Evolutionary conservation across 1,139 yeast species (phyloP), one percentile per base, ranked within the genome.

Genomic region (Magnusiomyces sp.): DNA sequence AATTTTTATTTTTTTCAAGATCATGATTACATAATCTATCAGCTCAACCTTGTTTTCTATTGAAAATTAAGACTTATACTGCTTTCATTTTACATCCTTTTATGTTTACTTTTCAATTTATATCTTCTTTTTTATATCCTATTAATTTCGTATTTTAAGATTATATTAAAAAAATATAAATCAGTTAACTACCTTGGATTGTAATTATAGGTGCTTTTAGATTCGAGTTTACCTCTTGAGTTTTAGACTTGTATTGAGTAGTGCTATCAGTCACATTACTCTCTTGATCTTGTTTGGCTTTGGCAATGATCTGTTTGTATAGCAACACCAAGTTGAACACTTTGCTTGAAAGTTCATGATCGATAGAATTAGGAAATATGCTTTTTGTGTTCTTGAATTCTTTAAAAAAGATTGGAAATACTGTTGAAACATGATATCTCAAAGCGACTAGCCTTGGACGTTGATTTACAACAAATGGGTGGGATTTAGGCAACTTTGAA

Each of bases 381-480:
- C 7, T 23, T 23, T 23, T 23, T 4, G 29, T 23, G 29, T 23
- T 23, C 34, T 40, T 42, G 29, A 16, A 9, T 9, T 42, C 38
- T 16, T 42, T 13, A 16, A 42, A 42, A 42, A 42, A 42, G 3
- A 11, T 5, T 14, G 38, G 27, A 32, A 31, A 42, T 5, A 42
- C 45, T 13, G 45, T 14, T 14, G 17, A 32, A 9, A 32, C 32
- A 23, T 42, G 38, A 5, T 14, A 23, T 42, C 45, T 31, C 13
- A 42, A 10, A 10, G 37, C 45, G n/a, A 42, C 27, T 10, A 42
- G 11, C 2, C 45, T 19, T 31, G 45, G 37, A 7, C 38, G 17
- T 32, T 42, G 38, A 11, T 19, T 5, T 31, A 16, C 38, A 5
- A 42, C 45, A 42, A 42, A 42, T 23, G 45, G 45, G 14, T 42